These are phyloP conservation scores for Castanea crenata DNA, from an alignment of 306 rosid genomes.

Conservation along the genomic window DNA sequence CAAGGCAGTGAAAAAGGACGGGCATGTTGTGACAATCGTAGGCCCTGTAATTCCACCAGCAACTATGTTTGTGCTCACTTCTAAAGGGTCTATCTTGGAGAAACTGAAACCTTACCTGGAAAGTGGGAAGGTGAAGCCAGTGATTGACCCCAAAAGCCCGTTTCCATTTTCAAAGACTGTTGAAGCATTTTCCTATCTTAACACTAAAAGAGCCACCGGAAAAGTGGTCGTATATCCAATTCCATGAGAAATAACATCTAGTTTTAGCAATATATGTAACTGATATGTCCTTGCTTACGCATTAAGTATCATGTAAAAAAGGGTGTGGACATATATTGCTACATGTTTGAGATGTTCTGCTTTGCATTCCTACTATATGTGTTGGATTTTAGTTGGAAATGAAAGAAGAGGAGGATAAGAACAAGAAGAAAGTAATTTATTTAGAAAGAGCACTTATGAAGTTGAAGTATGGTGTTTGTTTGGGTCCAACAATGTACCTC, in stretches of 20 bases:
- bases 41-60: conserved; percentile 37
- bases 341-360: too few species aligned
- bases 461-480: neutral
- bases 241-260: conserved; percentile 28
- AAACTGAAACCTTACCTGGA: conserved; percentile 59
- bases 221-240: conserved; percentile 63
- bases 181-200: conserved; percentile 58
- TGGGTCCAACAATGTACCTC: neutral
- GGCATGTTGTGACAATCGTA: conserved; percentile 51
- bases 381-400: neutral
- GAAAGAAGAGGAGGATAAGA: neutral
- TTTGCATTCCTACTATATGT: neutral
- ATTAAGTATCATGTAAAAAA: neutral
- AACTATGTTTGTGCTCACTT: conserved; percentile 27
- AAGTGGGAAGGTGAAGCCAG: conserved; percentile 67
- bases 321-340: neutral
- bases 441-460: neutral
- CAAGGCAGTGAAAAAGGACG: conserved; percentile 67
- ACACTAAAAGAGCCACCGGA: conserved; percentile 56
- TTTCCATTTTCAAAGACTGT: conserved; percentile 52
- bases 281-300: neutral
- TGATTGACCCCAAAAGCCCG: conserved; percentile 63
- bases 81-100: conserved; percentile 49
- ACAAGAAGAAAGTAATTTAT: neutral
- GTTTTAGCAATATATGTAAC: neutral